Evolutionary conservation across 805 yeast species (phyloP).

Genomic region (Ogataea paradorogensis): DNA sequence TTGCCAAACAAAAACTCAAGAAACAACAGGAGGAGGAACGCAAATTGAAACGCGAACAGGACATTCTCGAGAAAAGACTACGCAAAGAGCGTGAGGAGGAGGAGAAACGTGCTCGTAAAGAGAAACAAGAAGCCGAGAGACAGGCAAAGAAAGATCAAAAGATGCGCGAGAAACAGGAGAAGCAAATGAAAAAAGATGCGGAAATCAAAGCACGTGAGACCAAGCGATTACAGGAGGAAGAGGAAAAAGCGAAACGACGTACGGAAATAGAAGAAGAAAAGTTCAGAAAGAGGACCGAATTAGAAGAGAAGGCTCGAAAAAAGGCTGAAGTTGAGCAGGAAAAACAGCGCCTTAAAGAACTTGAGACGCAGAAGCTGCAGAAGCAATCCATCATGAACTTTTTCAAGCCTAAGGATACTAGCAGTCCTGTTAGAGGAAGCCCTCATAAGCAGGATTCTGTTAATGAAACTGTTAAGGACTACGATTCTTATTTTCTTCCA

Average conservation of each 20-base stretch:
- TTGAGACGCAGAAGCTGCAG: conserved; percentile 24
- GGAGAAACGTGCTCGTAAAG: conserved; percentile 26
- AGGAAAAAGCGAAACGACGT: conserved; percentile 35
- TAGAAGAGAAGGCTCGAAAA: conserved; percentile 18
- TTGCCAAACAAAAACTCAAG: conserved; percentile 3
- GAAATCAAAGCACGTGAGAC: conserved; percentile 30
- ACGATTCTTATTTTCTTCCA: conserved; percentile 28
- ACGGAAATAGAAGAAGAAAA: conserved; percentile 32
- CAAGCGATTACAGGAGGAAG: conserved; percentile 30
- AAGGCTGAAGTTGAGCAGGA: conserved; percentile 21
- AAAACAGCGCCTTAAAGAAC: conserved; percentile 19
- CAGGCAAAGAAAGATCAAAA: conserved; percentile 30
- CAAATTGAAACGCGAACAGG: conserved; percentile 12
- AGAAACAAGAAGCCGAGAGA: conserved; percentile 25
- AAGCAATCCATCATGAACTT: conserved; percentile 34
- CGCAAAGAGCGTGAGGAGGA: conserved; percentile 13
- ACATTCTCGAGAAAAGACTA: conserved; percentile 6
- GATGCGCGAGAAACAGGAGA: conserved; percentile 27
- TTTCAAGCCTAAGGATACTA: conserved; percentile 24
- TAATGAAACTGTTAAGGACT: conserved; percentile 13
- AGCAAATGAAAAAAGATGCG: conserved; percentile 26
- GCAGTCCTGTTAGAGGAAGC: neutral
- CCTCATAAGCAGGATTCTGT: conserved; percentile 6
- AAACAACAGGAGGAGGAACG: conserved; percentile 11
- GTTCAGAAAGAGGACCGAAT: conserved; percentile 17